Evolutionary conservation across 2,329 filamentous ascomycete genomes (phyloP).

Genomic region (Volutella citrinella): DNA sequence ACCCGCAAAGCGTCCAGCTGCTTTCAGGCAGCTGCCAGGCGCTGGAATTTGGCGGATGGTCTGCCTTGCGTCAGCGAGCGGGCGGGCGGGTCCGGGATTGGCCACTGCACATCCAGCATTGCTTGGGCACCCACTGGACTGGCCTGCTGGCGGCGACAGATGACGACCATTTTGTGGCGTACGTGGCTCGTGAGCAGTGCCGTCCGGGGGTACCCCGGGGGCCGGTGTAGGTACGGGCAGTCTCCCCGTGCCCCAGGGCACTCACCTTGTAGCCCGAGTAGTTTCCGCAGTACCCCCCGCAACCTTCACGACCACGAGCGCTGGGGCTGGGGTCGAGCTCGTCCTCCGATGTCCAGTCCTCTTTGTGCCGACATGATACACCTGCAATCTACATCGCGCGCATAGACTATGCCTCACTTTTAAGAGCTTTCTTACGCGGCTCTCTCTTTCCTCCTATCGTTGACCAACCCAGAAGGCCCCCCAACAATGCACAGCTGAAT

Average conservation of each 20-base stretch:
- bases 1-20: constrained; percentile 6
- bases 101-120: no score
- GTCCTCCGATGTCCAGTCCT: constrained; percentile 16
- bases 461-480: no score
- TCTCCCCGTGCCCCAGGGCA: no score
- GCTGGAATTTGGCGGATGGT: constrained; percentile 1
- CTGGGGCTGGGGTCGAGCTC: constrained; percentile 10
- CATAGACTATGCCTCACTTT: constrained; percentile 10
- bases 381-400: constrained; percentile 12
- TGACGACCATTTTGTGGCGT: constrained; percentile 25
- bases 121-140: constrained; percentile 3
- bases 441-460: no score
- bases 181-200: constrained; percentile 20
- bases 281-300: constrained; percentile 22
- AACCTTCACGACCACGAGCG: constrained; percentile 15
- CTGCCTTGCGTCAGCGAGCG: constrained; percentile 17
- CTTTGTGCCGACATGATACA: constrained; percentile 17
- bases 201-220: no score
- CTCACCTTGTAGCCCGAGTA: no score
- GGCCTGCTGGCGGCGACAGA: constrained; percentile 8
- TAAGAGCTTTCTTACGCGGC: constrained; percentile 5
- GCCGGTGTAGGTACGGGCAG: no score
- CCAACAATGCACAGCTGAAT: no score
- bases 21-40: constrained; percentile 3
- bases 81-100: constrained; percentile 4